Conservation (phyloP, 2,329 filamentous ascomycete species). For the Cladophialophora carrionii region DNA sequence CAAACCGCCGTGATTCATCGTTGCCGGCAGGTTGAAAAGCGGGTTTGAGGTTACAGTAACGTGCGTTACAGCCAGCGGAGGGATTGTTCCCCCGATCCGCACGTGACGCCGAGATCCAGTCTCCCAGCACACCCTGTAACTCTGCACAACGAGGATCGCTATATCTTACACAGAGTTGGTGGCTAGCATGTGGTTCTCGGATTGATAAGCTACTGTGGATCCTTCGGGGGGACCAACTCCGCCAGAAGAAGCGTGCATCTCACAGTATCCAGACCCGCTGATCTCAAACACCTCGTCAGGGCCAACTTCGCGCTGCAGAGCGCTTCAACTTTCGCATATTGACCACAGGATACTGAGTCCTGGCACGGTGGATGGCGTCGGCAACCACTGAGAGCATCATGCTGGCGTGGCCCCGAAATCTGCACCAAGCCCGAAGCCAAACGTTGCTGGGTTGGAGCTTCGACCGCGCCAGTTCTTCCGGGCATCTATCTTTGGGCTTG, state of each 20-base stretch:
- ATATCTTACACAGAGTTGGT: background rate
- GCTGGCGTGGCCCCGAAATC: conserved; percentile 2
- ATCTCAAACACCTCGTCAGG: background rate
- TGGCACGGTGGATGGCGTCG: background rate
- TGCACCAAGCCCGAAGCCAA: conserved; percentile 6
- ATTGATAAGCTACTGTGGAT: background rate
- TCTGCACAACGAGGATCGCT: too few relatives aligned
- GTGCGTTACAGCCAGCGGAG: background rate
- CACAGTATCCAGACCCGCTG: background rate
- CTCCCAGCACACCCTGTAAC: too few relatives aligned
- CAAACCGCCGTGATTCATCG: background rate
- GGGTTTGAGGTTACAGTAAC: background rate
- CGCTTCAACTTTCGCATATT: background rate
- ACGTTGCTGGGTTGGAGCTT: conserved; percentile 3
- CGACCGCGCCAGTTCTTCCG: conserved; percentile 11
- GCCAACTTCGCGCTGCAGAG: background rate
- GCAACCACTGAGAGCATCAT: background rate
- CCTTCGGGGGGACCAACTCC: background rate
- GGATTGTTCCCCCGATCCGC: background rate
- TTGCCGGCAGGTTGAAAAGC: background rate
- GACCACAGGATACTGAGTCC: background rate
- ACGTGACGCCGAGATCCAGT: background rate
- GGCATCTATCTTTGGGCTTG: background rate
- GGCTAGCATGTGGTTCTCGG: background rate
- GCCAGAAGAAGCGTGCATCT: background rate